Base-by-base conservation (phyloP, 306 rosid genomes). In the Begonia fuchsioides region DNA sequence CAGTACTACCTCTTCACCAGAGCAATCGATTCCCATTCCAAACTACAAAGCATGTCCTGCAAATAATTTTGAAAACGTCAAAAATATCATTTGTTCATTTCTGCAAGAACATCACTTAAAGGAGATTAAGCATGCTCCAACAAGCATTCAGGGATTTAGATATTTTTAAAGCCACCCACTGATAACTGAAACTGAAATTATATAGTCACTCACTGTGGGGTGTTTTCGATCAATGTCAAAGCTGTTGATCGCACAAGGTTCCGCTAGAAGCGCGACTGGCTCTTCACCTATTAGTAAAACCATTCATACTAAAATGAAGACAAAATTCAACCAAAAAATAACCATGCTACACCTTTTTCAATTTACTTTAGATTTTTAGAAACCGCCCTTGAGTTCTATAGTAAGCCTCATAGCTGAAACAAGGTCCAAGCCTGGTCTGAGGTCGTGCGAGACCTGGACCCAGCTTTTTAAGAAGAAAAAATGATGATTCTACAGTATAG, bases 1-100 rank as follows among this genome's bases (percentile, higher is more conserved):
- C 7, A 26, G 8, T 26, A 26, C 35, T 26, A 26, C 35, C 35
- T 26, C 35, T 26, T 26, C 35, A 26, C 35, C 35, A 26, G 35
- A 26, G 84, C 87, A 14, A 90, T 68, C 20, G 97, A 76, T 71
- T 90, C 97, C 97, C 97, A 84, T 62, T 84, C 97, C 72, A 90
- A 65, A 61, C 86, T 66, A 58, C 90, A 85, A 53, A 84, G 79
- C 56, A 90, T 82, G 56, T 90, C 94, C 95, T 90, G 87, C 63
- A 48, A 39, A 60, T 51, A 54, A 56, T 61, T 47, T 9, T 38
- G 15, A 48, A 53, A 43, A 44, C 67, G 43, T 49, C 35, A 56
- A 56, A 56, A 43, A 17, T n/a, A 45, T 38, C 17, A 10, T 32
- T 17, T 16, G 13, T 26, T 26, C 35, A 26, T 26, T 26, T 26